Conservation (phyloP, 2,329 filamentous ascomycete species). For the Xylariaceae sp. region DNA sequence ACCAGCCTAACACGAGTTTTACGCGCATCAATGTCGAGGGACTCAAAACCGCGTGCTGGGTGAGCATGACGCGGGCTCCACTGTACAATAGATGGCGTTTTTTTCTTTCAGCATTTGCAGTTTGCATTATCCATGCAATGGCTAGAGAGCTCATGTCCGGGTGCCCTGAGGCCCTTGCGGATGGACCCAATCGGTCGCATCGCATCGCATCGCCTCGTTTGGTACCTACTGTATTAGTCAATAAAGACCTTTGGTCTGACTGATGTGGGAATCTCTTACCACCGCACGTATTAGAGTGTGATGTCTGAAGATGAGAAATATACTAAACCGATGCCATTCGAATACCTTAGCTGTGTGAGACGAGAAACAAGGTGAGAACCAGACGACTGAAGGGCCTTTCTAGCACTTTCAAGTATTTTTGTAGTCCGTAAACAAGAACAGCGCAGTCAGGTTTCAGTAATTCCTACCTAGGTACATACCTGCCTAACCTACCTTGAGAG, state of each 20-base stretch:
- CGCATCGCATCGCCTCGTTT: conserved; percentile 7
- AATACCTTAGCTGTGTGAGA: not conserved
- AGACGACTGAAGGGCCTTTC: too few relatives aligned
- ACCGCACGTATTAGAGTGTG: not conserved
- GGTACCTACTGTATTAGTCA: conserved; percentile 10
- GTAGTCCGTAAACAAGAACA: too few relatives aligned
- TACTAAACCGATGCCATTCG: not conserved
- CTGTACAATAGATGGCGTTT: conserved; percentile 21
- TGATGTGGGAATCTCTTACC: not conserved
- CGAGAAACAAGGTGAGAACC: not conserved
- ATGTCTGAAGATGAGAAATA: not conserved
- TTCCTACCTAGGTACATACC: too few relatives aligned
- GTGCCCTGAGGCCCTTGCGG: conserved; percentile 5
- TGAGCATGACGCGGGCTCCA: conserved; percentile 20
- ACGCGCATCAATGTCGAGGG: conserved; percentile 17
- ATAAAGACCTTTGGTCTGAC: conserved; percentile 12
- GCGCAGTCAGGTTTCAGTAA: too few relatives aligned
- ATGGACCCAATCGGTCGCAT: not conserved
- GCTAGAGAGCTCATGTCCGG: conserved; percentile 1
- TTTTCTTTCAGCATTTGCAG: conserved; percentile 9
- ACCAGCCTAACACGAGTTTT: conserved; percentile 5
- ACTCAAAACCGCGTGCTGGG: conserved; percentile 17
- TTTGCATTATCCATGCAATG: not conserved
- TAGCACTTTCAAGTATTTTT: too few relatives aligned
- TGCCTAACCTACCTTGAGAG: too few relatives aligned